Percentiles rank a stretch among this genome's conserved stretches.
phyloP scores from a whole-genome alignment of 2,329 filamentous ascomycete genomes.

The Hysterium pulicare region DNA sequence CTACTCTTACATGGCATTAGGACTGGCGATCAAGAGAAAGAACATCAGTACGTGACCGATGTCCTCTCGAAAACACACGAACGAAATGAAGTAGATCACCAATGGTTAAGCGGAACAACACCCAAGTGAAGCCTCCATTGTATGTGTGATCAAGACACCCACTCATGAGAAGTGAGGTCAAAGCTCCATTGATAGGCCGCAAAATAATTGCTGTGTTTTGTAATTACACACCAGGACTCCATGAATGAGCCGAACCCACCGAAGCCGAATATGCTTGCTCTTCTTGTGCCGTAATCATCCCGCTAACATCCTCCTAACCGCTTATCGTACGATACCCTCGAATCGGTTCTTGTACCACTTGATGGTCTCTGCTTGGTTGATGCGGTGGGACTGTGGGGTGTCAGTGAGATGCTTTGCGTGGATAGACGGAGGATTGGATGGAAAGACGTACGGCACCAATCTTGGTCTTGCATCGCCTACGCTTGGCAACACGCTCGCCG shows the following conservation, averaged over 20 bases:
- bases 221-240: conserved; percentile 41
- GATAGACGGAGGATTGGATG: too few species aligned
- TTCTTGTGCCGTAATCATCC: conserved; percentile 32
- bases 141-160: conserved; percentile 42
- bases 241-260: conserved; percentile 29
- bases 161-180: conserved; percentile 33
- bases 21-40: too few species aligned
- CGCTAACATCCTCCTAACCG: conserved; percentile 22
- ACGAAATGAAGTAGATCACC: conserved; percentile 44
- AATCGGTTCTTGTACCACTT: conserved; percentile 98
- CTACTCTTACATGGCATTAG: too few species aligned
- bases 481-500: conserved; percentile 95
- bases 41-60: too few species aligned
- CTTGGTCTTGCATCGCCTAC: conserved; percentile 81
- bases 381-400: conserved; percentile 65
- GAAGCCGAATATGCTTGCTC: conserved; percentile 38
- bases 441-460: conserved; percentile 60
- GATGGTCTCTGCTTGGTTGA: conserved; percentile 92
- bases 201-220: conserved; percentile 37
- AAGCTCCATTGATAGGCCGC: conserved; percentile 48
- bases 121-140: conserved; percentile 59
- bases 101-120: conserved; percentile 59
- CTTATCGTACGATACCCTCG: conserved; percentile 98
- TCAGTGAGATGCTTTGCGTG: not conserved
- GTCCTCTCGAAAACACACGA: too few species aligned